Evolutionary conservation across 345 rosid species (phyloP), one percentile per base, ranked within the genome.

Genomic region (Lagerstroemia speciosa): DNA sequence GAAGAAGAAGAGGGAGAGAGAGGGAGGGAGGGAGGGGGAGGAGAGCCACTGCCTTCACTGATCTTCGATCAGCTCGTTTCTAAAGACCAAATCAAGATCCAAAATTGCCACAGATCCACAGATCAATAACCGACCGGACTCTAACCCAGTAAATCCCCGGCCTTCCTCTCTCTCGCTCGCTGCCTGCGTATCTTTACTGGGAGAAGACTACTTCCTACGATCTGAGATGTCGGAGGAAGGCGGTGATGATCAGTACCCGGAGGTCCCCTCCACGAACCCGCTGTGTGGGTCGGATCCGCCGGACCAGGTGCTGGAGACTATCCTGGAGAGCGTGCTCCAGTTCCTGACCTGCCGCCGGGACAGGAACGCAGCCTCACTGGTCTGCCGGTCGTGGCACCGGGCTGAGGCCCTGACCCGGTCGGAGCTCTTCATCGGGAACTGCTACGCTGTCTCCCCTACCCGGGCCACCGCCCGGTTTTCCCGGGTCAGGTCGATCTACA

Each of bases 291-390:
- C 37, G 43, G 31, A 55, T 24, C 61, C 61, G 31, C 70, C 62
- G 29, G 70, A 46, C 70, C 90, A 82, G 72, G 93, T 92, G 29
- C 89, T 88, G 0, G 93, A 89, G 72, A 89, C 86, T 79, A 94
- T 89, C 31, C 83, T 92, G 22, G 98, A 92, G 71, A 88, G 81
- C 85, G 93, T 92, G 69, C 89, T 92, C 30, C 74, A 79, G 80
- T 87, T 92, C 82, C 84, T 89, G 24, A 78, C 88, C 20, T 84
- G 88, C 19, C 87, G 82, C 55, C 80, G 80, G 37, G 98, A 92
- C 82, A 84, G 98, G 37, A 89, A 80, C 94, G 82, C 96, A 9
- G 92, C 85, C 20, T 88, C 96, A 72, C 78, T 88, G 80, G 98
- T 92, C 1, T 92, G 92, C 80, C 83, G 69, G 83, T 81, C 92